Conservation (phyloP, 192 early-diverging fungal genomes). For the Coemansia erecta region DNA sequence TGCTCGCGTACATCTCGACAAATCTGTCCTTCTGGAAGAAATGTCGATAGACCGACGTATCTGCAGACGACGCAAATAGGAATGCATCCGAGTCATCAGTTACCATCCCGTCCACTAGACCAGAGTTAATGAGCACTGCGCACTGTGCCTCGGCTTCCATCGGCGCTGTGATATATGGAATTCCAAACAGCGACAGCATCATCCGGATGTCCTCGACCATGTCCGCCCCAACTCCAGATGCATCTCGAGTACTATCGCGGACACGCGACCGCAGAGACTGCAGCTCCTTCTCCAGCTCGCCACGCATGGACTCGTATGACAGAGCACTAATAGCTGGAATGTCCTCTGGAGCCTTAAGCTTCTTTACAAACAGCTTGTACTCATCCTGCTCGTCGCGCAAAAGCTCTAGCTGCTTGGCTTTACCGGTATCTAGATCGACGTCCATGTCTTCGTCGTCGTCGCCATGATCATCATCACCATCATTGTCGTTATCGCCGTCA, state of each 20-base stretch:
- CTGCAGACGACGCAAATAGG: constrained; percentile 74
- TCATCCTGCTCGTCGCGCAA: constrained; percentile 59
- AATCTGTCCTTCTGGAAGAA: constrained; percentile 89
- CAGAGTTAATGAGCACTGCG: constrained; percentile 59
- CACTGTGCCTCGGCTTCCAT: constrained; percentile 99
- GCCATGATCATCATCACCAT: constrained; percentile 15
- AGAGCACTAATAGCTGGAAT: not conserved
- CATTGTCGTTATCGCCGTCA: not conserved
- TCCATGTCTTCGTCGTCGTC: constrained; percentile 46
- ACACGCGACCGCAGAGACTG: constrained; percentile 29
- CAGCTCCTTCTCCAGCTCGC: constrained; percentile 34
- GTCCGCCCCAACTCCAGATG: constrained; percentile 32
- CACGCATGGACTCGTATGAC: constrained; percentile 20
- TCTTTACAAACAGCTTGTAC: constrained; percentile 60
- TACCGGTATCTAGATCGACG: constrained; percentile 9
- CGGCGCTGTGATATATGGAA: constrained; percentile 89
- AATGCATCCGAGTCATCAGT: constrained; percentile 98
- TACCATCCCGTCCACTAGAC: constrained; percentile 89
- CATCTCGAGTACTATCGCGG: constrained; percentile 31
- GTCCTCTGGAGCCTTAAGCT: constrained; percentile 18
- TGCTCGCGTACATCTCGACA: constrained; percentile 78
- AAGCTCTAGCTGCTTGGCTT: constrained; percentile 20
- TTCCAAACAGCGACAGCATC: constrained; percentile 85
- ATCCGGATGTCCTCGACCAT: constrained; percentile 60
- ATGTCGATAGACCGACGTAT: constrained; percentile 74